These are phyloP conservation scores for Vitis riparia DNA, from an alignment of 164 flowering plant genomes.

Conservation along the genomic window DNA sequence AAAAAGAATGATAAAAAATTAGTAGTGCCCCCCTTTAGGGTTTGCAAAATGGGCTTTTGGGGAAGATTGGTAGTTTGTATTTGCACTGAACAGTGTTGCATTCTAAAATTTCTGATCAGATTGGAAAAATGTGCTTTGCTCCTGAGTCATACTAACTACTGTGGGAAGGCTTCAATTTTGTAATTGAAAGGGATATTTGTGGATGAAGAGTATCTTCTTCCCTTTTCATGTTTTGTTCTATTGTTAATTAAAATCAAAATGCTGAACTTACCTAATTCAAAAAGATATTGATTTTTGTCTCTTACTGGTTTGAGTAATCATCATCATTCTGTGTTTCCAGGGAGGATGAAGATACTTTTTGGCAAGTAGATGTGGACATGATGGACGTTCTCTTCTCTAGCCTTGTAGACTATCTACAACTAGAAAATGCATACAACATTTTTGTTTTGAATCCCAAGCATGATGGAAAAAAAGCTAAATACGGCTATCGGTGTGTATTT, in stretches of 20 bases:
- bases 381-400: constrained; percentile 74
- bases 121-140: background rate
- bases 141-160: background rate
- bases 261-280: no score
- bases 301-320: background rate
- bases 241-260: no score
- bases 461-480: constrained; percentile 46
- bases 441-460: constrained; percentile 84
- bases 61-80: background rate
- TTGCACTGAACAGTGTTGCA: background rate
- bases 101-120: background rate
- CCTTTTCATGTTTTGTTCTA: no score
- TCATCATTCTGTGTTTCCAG: constrained; percentile 33
- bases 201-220: no score
- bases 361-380: constrained; percentile 91
- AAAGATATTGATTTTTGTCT: background rate
- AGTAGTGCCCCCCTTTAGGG: background rate
- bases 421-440: constrained; percentile 80
- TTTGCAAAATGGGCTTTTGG: background rate
- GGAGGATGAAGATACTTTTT: constrained; percentile 47
- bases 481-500: constrained; percentile 77
- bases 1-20: no score
- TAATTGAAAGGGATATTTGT: no score
- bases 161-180: no score
- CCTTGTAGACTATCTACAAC: constrained; percentile 79